Base-by-base conservation (phyloP, 2,329 filamentous ascomycete species). In the Alternaria arbusti region DNA sequence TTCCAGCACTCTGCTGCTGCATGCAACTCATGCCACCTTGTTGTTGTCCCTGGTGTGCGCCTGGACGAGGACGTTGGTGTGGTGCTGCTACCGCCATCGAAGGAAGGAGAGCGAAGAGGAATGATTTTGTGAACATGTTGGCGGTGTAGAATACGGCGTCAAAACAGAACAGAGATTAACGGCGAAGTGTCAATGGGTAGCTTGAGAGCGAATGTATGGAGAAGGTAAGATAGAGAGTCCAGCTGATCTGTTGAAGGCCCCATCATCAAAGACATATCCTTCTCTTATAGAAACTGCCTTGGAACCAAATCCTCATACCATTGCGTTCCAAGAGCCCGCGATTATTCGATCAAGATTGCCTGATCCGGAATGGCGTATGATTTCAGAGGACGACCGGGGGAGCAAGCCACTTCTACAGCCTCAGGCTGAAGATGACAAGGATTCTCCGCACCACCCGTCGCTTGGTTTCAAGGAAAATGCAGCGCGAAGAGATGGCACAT, bases 281-380 rank as follows among this genome's bases (percentile, higher is more conserved):
- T 30, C 25, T 50, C 47, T 50, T 50, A 50, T 50, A 50, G 47
- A 22, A 12, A 30, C 25, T 5, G 47, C 47, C 26, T 13, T 11
- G 5, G n/a, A n/a, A 4, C 10, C 12, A 17, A 50, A 20, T 6
- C 25, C 47, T 50, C 4, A n/a, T 17, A 30, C 47, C 13, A 6
- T 50, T 25, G n/a, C 47, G 7, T 50, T 28, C 11, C 23, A 28
- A n/a, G 15, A 40, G 15, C n/a, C 22, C 5, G 9, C 40, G 67
- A 69, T 69, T 66, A 67, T 62, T 55, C 55, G 54, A 69, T 69
- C 67, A 60, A 17, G 15, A 58, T 54, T 61, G 8, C 58, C 51
- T 8, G 6, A 58, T 50, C 1, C 6, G 57, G 56, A 28, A 55
- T 57, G 30, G 54, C 17, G 22, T 50, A 11, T 12, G 22, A n/a